These are phyloP conservation scores for Ustilago xerochloae DNA, from an alignment of 1,284 basidiomycete genomes.

Conservation along the genomic window DNA sequence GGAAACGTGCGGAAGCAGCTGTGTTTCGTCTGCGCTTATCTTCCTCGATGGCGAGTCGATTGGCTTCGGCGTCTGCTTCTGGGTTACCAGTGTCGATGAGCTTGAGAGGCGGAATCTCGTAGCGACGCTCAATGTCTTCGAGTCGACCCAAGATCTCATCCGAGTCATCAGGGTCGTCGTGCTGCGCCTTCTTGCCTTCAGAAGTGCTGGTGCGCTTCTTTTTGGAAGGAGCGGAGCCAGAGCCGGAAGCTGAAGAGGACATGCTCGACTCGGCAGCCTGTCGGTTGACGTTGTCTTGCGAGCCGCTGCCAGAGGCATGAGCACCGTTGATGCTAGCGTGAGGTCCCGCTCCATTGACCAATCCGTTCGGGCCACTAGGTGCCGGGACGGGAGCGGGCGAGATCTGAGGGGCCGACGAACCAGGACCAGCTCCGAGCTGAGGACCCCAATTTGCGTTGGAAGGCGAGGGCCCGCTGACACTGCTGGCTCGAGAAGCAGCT, in stretches of 20 bases:
- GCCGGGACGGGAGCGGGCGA: conserved; percentile 1
- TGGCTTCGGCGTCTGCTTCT: conserved; percentile 70
- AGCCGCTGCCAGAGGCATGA: conserved; percentile 2
- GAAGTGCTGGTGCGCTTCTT: conserved; percentile 51
- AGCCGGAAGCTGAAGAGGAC: conserved; percentile 7
- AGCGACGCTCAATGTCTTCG: conserved; percentile 42
- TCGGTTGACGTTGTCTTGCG: conserved; percentile 2
- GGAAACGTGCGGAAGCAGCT: conserved; percentile 90
- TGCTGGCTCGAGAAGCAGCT: conserved; percentile 23
- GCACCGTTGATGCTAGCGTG: conserved; percentile 9
- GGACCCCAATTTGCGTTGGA: conserved; percentile 20
- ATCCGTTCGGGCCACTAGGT: conserved; percentile 12
- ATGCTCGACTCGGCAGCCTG: conserved; percentile 3
- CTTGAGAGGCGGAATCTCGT: conserved; percentile 62
- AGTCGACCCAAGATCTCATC: conserved; percentile 25
- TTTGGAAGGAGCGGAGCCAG: conserved; percentile 33
- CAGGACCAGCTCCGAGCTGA: conserved; percentile 7
- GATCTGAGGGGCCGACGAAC: conserved; percentile 10
- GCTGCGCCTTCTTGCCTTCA: conserved; percentile 36
- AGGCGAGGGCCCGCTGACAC: conserved; percentile 30
- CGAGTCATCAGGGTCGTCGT: conserved; percentile 27
- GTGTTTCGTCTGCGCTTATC: conserved; percentile 96
- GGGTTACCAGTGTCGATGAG: conserved; percentile 67
- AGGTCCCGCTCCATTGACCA: conserved; percentile 12
- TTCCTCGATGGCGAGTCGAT: conserved; percentile 72